Percentiles rank a stretch among this genome's conserved stretches.
phyloP scores from a whole-genome alignment of 768 basidiomycete species.

The Mycena pura region DNA sequence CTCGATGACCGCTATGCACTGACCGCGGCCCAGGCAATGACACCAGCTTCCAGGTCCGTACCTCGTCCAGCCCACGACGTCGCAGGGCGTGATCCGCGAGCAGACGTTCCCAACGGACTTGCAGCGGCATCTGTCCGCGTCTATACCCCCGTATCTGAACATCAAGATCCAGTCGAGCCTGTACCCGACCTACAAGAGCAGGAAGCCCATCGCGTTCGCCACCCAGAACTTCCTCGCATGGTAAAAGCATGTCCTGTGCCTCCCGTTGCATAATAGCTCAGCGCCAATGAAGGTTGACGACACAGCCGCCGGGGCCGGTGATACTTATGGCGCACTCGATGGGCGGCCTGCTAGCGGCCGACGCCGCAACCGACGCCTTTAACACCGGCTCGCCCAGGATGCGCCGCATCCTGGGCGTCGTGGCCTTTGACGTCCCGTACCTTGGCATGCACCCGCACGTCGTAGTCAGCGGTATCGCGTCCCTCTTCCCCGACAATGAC shows the following conservation, averaged over 20 bases:
- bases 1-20: conserved; percentile 1
- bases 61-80: background rate
- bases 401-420: conserved; percentile 55
- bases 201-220: conserved; percentile 57
- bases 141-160: conserved; percentile 42
- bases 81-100: background rate
- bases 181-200: conserved; percentile 68
- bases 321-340: conserved; percentile 66
- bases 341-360: conserved; percentile 66
- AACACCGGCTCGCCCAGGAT: conserved; percentile 38
- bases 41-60: conserved; percentile 60
- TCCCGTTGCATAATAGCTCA: conserved; percentile 1
- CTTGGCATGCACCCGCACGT: conserved; percentile 71
- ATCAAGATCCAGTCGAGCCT: conserved; percentile 53
- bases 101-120: conserved; percentile 64
- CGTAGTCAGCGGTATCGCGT: conserved; percentile 61
- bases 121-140: conserved; percentile 47
- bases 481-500: conserved; percentile 48
- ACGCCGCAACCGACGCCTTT: conserved; percentile 54
- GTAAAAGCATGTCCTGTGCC: conserved; percentile 35
- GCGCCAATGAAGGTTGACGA: conserved; percentile 50
- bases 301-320: conserved; percentile 61
- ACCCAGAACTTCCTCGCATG: conserved; percentile 63
- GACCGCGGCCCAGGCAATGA: conserved; percentile 50
- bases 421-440: conserved; percentile 67